phyloP scores from a whole-genome alignment of 176 grass and related monocot species.

The Stipa capillata region DNA sequence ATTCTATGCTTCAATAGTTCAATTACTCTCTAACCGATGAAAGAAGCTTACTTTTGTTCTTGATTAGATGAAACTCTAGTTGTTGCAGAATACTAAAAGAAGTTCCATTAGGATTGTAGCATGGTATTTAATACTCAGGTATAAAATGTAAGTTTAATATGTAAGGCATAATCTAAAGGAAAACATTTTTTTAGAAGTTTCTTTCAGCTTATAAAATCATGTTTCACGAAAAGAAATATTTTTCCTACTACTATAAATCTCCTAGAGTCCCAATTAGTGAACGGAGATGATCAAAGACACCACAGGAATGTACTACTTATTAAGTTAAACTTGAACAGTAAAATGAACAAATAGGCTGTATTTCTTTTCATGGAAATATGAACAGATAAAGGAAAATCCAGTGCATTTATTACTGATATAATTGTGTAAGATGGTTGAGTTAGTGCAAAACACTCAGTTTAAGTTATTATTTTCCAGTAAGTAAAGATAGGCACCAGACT shows the following conservation, averaged over 20 bases:
- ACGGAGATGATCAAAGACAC: not conserved
- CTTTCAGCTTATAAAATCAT: not conserved
- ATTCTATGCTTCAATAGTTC: not conserved
- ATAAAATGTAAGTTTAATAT: not conserved
- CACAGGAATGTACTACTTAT: not conserved
- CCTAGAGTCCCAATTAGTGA: not conserved
- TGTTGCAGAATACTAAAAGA: not conserved
- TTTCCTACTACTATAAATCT: slow-evolving; percentile 1
- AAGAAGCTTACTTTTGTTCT: not conserved
- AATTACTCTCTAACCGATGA: not conserved
- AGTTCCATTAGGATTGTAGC: not conserved
- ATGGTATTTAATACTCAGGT: not conserved
- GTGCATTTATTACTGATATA: not conserved
- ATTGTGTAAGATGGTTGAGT: not conserved
- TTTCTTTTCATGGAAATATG: slow-evolving; percentile 12
- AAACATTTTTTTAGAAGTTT: slow-evolving; percentile 5
- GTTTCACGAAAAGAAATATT: not conserved
- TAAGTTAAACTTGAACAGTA: not conserved
- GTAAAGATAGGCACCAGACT: not conserved
- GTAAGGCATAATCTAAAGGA: not conserved
- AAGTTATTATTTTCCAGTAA: not conserved
- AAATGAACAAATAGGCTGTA: not conserved
- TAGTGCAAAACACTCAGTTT: not conserved
- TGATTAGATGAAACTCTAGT: not conserved
- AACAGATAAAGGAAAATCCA: slow-evolving; percentile 2